A percentile compares a stretch with the other conserved stretches of the same genome.
phyloP scores from a whole-genome alignment of 306 rosid species.

The Prunus mume region DNA sequence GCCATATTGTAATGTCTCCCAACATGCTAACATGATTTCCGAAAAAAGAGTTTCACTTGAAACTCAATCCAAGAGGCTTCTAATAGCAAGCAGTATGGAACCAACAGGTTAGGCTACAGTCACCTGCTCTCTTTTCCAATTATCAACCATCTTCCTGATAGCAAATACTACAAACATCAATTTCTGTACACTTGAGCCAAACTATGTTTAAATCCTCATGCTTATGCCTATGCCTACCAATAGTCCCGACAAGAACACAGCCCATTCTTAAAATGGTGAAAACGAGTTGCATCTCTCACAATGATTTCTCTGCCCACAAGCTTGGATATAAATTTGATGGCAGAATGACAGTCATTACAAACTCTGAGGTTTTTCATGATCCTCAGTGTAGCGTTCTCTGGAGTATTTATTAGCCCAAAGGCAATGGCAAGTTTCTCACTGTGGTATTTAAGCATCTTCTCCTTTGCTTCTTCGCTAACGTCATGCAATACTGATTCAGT shows the following conservation, averaged over 20 bases:
- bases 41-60: background rate
- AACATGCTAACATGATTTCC: no score
- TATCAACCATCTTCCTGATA: background rate
- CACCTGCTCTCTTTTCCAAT: background rate
- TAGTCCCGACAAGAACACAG: slow-evolving; percentile 79
- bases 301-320: slow-evolving; percentile 79
- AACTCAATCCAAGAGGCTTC: background rate
- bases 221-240: slow-evolving; percentile 61
- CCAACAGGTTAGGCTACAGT: no score
- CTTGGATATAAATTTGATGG: slow-evolving; percentile 81
- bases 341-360: slow-evolving; percentile 78
- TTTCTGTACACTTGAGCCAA: slow-evolving; percentile 2
- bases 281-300: slow-evolving; percentile 72
- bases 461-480: slow-evolving; percentile 74
- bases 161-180: background rate
- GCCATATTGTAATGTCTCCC: no score
- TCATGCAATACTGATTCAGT: slow-evolving; percentile 62
- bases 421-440: slow-evolving; percentile 85
- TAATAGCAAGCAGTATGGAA: background rate
- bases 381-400: slow-evolving; percentile 54
- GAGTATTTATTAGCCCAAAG: slow-evolving; percentile 70
- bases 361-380: slow-evolving; percentile 89
- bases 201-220: background rate
- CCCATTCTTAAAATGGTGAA: slow-evolving; percentile 85
- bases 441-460: slow-evolving; percentile 68